These are phyloP conservation scores for Paraleonurus japonicus DNA, from an alignment of 257 asterid genomes.

Conservation along the genomic window DNA sequence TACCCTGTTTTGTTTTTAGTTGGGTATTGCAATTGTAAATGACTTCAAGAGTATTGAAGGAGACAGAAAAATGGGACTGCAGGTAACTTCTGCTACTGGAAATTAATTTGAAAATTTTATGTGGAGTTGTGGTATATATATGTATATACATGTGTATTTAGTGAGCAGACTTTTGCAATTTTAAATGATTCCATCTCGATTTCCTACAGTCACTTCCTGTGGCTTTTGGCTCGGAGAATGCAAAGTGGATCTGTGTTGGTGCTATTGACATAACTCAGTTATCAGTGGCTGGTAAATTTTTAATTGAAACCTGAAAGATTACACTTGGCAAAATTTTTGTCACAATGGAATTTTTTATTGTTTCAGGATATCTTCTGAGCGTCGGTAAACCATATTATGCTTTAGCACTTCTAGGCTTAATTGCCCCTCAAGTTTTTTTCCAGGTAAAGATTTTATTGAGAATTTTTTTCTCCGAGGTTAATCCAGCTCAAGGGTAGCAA, in stretches of 20 bases:
- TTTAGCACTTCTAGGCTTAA: slow-evolving; percentile 75
- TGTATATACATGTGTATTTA: slow-evolving; percentile 1
- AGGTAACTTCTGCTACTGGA: slow-evolving; percentile 44
- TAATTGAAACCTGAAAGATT: background rate
- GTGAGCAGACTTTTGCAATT: slow-evolving; percentile 4
- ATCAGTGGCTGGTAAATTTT: slow-evolving; percentile 78
- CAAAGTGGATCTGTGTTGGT: slow-evolving; percentile 99
- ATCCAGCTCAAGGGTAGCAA: background rate
- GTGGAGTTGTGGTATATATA: background rate
- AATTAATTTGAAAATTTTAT: slow-evolving; percentile 6
- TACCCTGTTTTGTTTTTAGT: slow-evolving; percentile 40
- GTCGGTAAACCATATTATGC: slow-evolving; percentile 87
- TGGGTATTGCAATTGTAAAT: slow-evolving; percentile 93
- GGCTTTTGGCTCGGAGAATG: slow-evolving; percentile 92
- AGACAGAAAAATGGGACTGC: slow-evolving; percentile 88
- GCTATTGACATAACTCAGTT: slow-evolving; percentile 94
- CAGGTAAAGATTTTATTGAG: slow-evolving; percentile 59
- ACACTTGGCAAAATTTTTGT: background rate
- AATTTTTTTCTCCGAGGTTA: background rate
- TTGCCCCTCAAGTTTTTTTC: slow-evolving; percentile 87
- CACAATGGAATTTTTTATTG: slow-evolving; percentile 3
- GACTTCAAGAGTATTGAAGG: slow-evolving; percentile 98
- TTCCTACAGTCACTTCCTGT: slow-evolving; percentile 86
- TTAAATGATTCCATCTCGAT: slow-evolving; percentile 7
- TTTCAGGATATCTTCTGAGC: slow-evolving; percentile 89